Evolutionary conservation across 208 protist genomes (phyloP), one percentile per base, ranked within the genome.

Genomic region (Leishmania turanica): DNA sequence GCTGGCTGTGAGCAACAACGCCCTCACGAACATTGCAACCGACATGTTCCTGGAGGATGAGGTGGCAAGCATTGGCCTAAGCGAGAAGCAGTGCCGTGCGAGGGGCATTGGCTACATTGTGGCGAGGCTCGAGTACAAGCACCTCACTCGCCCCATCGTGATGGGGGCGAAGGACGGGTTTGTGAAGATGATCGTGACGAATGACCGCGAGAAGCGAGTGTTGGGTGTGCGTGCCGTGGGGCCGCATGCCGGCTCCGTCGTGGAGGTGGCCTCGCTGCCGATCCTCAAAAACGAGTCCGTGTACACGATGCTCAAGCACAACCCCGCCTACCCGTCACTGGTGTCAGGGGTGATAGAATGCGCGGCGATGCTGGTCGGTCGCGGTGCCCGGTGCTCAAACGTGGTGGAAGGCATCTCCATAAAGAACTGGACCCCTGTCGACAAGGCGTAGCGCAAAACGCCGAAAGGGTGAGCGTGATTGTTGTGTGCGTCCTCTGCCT

Each of bases 181-280:
- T 56, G 88, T 92, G 82, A 95, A 95, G 85, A 75, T 95, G 21
- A 87, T 95, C 66, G 90, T 93, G 11, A 90, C 92, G 47, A 92
- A 92, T 82, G 87, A 95, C 60, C 62, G 84, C 40, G 83, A 93
- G 81, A 93, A 93, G 82, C 84, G 85, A 4, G 83, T 95, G 51
- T 85, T 95, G 47, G 92, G 92, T 24, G 90, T 93, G 31, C 90
- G 90, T 13, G 90, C 90, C 34, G 81, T 93, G 60, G 88, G 92
- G 15, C 78, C 85, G 17, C 90, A 95, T 68, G 86, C 92, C 40
- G 88, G 85, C 40, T 92, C 88, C 37, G 87, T 95, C 66, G 89
- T 95, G 51, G 92, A 93, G 79, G 83, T 93, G 31, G 92, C 87
- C 24, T 92, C 92, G 2, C 84, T 93, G 54, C 83, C 89, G 21